phyloP scores from a whole-genome alignment of 129 eudicot species.

The Tanacetum coccineum region DNA sequence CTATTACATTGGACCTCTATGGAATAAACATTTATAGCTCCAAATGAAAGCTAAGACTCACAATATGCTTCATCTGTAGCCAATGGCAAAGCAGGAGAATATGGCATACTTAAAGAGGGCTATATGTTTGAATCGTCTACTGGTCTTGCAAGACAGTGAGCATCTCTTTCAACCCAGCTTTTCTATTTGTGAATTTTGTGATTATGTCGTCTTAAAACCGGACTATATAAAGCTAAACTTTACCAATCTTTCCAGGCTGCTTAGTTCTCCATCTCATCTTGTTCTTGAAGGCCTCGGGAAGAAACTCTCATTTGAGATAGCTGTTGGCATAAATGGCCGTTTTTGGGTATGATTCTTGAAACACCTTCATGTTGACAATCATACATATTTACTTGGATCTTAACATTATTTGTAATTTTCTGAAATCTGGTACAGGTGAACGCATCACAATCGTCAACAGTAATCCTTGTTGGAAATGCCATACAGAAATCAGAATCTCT shows the following conservation, averaged over 20 bases:
- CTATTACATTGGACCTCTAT: not conserved
- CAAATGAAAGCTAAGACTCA: not conserved
- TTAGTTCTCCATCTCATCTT: slow-evolving; percentile 82
- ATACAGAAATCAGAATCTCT: slow-evolving; percentile 76
- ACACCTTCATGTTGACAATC: not conserved
- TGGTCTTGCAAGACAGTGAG: slow-evolving; percentile 79
- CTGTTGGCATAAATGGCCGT: slow-evolving; percentile 89
- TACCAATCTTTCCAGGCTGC: slow-evolving; percentile 46
- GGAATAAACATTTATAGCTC: not conserved
- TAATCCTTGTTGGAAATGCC: slow-evolving; percentile 75
- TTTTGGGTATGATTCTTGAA: slow-evolving; percentile 59
- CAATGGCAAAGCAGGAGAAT: slow-evolving; percentile 83
- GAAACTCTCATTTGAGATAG: slow-evolving; percentile 91
- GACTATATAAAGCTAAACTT: not conserved
- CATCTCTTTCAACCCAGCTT: slow-evolving; percentile 7
- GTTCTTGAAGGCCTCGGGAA: slow-evolving; percentile 90
- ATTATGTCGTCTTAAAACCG: too few relatives aligned
- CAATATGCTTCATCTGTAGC: slow-evolving; percentile 31
- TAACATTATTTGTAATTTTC: not conserved
- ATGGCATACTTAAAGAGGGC: slow-evolving; percentile 87
- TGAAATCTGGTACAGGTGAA: slow-evolving; percentile 54
- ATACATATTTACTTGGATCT: not conserved
- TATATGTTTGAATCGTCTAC: slow-evolving; percentile 88
- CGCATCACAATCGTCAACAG: slow-evolving; percentile 59
- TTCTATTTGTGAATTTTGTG: not conserved